Conservation (phyloP, 441 rosid genomes). For the Corymbia citriodora region DNA sequence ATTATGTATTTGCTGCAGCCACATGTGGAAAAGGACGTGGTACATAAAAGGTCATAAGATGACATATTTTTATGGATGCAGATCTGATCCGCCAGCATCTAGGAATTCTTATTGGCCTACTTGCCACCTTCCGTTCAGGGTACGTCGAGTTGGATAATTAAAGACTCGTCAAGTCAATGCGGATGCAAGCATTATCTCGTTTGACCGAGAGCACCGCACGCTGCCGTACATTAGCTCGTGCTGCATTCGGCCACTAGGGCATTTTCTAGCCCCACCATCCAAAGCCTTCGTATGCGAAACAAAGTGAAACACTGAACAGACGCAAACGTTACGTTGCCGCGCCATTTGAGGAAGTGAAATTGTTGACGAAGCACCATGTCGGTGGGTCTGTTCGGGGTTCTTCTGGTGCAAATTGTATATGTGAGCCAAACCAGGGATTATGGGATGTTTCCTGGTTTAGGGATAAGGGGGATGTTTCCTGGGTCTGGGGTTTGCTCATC, state of each 20-base stretch:
- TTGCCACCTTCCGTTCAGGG: not conserved
- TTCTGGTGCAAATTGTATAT: not conserved
- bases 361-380: not conserved
- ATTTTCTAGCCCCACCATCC: not conserved
- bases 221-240: not conserved
- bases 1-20: not conserved
- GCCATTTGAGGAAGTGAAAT: not conserved
- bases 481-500: not conserved
- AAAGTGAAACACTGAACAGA: not conserved
- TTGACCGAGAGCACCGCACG: not conserved
- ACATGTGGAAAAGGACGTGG: not conserved
- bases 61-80: not conserved
- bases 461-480: not conserved
- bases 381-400: not conserved
- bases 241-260: not conserved
- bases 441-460: not conserved
- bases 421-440: not conserved
- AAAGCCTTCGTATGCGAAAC: not conserved
- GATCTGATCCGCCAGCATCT: not conserved
- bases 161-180: not conserved
- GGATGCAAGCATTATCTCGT: not conserved
- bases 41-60: not conserved
- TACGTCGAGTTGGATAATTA: not conserved
- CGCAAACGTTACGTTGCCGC: not conserved
- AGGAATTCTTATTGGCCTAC: not conserved